phyloP scores from a whole-genome alignment of 257 asterid genomes.

The Misopates orontium region DNA sequence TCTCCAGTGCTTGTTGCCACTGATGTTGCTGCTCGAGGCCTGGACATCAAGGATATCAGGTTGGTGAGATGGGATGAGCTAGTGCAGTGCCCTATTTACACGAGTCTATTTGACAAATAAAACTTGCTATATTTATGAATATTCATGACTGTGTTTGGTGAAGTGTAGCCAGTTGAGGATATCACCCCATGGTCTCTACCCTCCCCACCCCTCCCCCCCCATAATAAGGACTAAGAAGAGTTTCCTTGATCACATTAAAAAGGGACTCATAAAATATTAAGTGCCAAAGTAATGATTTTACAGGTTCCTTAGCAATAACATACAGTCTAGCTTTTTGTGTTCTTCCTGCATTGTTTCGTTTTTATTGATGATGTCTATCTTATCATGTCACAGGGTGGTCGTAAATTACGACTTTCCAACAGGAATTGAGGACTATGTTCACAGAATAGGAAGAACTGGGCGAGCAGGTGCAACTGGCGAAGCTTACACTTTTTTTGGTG shows the following conservation, averaged over 20 bases:
- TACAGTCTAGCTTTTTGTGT: conserved; percentile 1
- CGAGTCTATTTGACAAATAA: background rate
- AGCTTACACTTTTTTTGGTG: conserved; percentile 77
- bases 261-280: too few relatives aligned
- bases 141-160: too few relatives aligned
- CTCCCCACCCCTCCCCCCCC: too few relatives aligned
- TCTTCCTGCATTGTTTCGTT: background rate
- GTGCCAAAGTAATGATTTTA: too few relatives aligned
- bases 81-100: background rate
- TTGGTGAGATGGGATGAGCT: conserved; percentile 21
- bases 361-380: background rate
- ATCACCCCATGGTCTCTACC: too few relatives aligned
- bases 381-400: conserved; percentile 64
- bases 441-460: conserved; percentile 99
- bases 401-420: conserved; percentile 90
- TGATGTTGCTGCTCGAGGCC: conserved; percentile 99
- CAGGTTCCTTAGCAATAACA: background rate
- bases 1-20: conserved; percentile 96
- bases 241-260: too few relatives aligned
- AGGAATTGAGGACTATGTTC: conserved; percentile 96
- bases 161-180: too few relatives aligned
- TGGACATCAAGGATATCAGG: conserved; percentile 97
- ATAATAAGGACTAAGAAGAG: too few relatives aligned
- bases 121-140: background rate
- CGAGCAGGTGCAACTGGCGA: conserved; percentile 97